Percentiles rank a stretch among this genome's conserved stretches.
Conservation (phyloP, 2,329 filamentous ascomycete species). For the Phialocephala subalpina region DNA sequence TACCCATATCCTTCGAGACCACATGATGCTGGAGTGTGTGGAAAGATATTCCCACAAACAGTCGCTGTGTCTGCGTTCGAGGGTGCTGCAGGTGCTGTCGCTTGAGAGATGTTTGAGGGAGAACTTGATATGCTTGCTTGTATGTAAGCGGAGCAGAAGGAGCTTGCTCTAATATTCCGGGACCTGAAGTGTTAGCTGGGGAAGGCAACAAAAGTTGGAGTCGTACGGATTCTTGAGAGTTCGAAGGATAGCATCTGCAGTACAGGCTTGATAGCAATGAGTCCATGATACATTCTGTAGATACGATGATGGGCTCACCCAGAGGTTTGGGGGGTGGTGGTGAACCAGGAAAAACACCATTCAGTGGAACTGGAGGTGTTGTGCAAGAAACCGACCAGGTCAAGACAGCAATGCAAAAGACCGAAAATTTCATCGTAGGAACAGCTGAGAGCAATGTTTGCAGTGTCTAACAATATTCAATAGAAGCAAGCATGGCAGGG, state of each 20-base stretch:
- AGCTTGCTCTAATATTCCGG: background rate
- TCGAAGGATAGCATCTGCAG: background rate
- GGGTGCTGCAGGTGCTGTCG: too few species aligned
- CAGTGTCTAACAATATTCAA: background rate
- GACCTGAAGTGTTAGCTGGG: background rate
- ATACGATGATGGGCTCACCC: background rate
- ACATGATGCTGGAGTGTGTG: background rate
- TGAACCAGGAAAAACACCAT: background rate
- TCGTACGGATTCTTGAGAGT: background rate
- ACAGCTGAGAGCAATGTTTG: background rate
- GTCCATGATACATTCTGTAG: background rate
- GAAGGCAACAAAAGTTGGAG: background rate
- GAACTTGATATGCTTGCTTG: background rate
- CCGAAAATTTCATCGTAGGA: background rate
- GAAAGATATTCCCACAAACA: background rate
- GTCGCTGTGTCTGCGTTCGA: background rate
- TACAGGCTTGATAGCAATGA: background rate
- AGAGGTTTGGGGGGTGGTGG: background rate
- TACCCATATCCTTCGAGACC: background rate
- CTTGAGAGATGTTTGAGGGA: background rate
- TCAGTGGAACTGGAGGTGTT: background rate
- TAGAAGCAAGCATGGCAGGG: background rate
- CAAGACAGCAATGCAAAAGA: background rate
- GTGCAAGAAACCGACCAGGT: background rate
- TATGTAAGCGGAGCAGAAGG: constrained; percentile 3